Evolutionary conservation across 441 rosid species (phyloP).

Genomic region (Daphne laureola): DNA sequence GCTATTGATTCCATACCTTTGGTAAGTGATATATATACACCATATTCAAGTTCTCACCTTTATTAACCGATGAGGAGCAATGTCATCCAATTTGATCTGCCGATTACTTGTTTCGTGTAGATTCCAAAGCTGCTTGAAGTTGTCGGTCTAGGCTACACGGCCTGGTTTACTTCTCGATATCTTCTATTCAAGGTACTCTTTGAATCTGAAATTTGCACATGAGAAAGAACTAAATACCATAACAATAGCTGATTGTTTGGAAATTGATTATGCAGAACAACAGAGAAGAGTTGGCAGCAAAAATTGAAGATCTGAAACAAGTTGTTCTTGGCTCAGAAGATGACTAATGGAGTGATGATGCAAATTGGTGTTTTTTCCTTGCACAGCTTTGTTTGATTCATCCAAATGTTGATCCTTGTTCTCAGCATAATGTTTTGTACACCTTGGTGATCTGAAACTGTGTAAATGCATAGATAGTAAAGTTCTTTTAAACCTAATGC

Average conservation of each 20-base stretch:
- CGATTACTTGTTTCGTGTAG: slow-evolving; percentile 21
- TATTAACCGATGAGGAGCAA: neutral
- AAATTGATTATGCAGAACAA: slow-evolving; percentile 35
- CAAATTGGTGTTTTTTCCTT: neutral
- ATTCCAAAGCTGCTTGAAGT: slow-evolving; percentile 81
- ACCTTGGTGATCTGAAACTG: neutral
- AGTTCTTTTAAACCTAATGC: neutral
- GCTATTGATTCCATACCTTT: slow-evolving; percentile 82
- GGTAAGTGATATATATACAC: slow-evolving; percentile 27
- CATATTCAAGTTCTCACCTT: neutral
- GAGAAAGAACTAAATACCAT: neutral
- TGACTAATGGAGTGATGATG: slow-evolving; percentile 20
- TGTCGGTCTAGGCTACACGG: slow-evolving; percentile 77
- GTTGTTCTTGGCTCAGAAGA: slow-evolving; percentile 59
- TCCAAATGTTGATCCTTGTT: neutral
- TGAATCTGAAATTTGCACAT: neutral
- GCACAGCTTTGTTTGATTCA: neutral
- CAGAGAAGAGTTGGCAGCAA: slow-evolving; percentile 59
- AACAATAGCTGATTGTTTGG: neutral
- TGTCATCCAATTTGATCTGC: no score
- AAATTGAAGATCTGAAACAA: slow-evolving; percentile 61
- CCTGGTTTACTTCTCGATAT: slow-evolving; percentile 75
- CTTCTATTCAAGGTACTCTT: slow-evolving; percentile 68
- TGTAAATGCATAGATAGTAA: slow-evolving; percentile 6
- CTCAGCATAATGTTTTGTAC: slow-evolving; percentile 7